A percentile compares a stretch with the other conserved stretches of the same genome.
Evolutionary conservation across 176 grass and related monocot genomes (phyloP).

Genomic region (Lolium perenne): DNA sequence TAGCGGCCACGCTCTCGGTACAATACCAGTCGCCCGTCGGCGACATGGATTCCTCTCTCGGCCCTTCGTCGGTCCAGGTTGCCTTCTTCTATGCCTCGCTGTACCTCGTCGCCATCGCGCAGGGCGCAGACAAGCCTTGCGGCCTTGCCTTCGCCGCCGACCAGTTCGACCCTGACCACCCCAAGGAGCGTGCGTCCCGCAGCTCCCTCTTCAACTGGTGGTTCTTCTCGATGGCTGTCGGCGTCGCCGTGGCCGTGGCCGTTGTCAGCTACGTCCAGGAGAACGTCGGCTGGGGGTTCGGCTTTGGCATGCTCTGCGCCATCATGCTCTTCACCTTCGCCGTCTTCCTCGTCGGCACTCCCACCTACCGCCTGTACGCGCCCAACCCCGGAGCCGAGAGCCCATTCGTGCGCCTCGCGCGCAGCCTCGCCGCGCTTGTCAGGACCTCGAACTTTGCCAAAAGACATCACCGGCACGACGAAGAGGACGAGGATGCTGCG

Average conservation of each 20-base stretch:
- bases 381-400: neutral
- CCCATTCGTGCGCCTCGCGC: neutral
- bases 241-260: neutral
- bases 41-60: neutral
- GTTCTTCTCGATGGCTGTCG: neutral
- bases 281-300: neutral
- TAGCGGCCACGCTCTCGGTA: neutral
- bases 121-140: slow-evolving; percentile 2
- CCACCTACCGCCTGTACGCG: neutral
- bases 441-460: neutral
- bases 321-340: neutral
- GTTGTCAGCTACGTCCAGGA: slow-evolving; percentile 10
- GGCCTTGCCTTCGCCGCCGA: neutral
- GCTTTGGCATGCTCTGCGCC: neutral
- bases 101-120: neutral
- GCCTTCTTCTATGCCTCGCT: slow-evolving; percentile 5
- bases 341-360: neutral
- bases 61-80: neutral
- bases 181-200: neutral
- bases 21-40: neutral
- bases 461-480: neutral
- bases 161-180: neutral
- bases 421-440: neutral
- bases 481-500: neutral
- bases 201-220: slow-evolving; percentile 21